Evolutionary conservation across 805 yeast species (phyloP).

Genomic region (Torulaspora microellipsoides): DNA sequence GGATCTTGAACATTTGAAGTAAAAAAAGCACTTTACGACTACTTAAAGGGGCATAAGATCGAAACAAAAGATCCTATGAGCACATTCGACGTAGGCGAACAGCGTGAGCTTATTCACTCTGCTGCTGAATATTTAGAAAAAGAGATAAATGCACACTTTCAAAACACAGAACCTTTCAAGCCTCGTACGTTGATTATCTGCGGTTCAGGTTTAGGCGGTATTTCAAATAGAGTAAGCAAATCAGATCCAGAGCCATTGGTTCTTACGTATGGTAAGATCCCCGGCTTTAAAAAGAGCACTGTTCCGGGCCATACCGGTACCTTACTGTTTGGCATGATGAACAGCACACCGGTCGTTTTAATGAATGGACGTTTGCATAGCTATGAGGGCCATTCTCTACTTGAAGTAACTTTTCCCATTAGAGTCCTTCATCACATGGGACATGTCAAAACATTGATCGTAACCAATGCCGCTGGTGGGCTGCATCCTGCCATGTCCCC

Average conservation of each 20-base stretch:
- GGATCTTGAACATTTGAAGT: no score
- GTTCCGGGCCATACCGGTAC: conserved; percentile 89
- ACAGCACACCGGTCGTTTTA: conserved; percentile 74
- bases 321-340: conserved; percentile 70
- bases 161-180: conserved; percentile 2
- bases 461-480: conserved; percentile 98
- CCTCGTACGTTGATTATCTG: conserved; percentile 80
- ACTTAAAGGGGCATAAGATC: no score
- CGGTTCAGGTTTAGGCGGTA: conserved; percentile 92
- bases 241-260: conserved; percentile 39
- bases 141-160: conserved; percentile 15
- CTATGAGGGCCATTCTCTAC: conserved; percentile 86
- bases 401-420: conserved; percentile 79
- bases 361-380: conserved; percentile 93
- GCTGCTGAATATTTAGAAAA: conserved; percentile 17
- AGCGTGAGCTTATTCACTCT: conserved; percentile 15
- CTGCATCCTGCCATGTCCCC: conserved; percentile 59
- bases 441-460: conserved; percentile 52
- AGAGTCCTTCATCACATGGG: conserved; percentile 67
- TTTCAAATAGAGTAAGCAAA: conserved; percentile 46
- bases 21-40: no score
- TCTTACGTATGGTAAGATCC: conserved; percentile 64
- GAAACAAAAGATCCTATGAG: conserved; percentile 5
- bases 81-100: conserved; percentile 15
- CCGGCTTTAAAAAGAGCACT: conserved; percentile 76